Evolutionary conservation across 345 rosid genomes (phyloP), one percentile per base, ranked within the genome.

Genomic region (Angophora floribunda): DNA sequence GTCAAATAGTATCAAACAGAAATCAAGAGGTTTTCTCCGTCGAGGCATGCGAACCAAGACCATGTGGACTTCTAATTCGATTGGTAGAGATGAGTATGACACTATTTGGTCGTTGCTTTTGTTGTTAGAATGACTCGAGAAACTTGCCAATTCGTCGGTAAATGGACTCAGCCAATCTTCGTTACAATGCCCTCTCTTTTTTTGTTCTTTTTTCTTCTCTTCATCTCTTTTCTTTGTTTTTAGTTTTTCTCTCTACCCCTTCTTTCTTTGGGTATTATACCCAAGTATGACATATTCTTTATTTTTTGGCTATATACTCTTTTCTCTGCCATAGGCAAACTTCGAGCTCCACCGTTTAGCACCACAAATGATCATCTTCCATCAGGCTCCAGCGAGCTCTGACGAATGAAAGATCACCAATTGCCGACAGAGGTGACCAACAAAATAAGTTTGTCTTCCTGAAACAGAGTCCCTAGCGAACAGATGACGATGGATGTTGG

Each of bases 31-130:
- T 15, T 17, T 7, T 9, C 79, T 67, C 44, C 3, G 0, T 30
- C 11, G 1, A 67, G 79, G 79, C 70, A 63, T 14, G 44, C 3
- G 22, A 65, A 32, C 10, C 2, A 30, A 30, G 44, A 67, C 24
- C 1, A 8, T 1, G 6, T 0, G 0, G 3, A 32, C 22, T 67
- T 67, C 79, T 4, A 32, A 67, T 16, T 67, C 45, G 4, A 67
- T 16, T 8, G 44, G 22, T 6, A 1, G 1, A 32, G 79, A 67
- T 32, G 45, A 67, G 45, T 7, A 67, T 32, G 17, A 22, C 17
- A 0, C 0, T 1, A 3, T 65, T 65, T 19, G 21, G 21, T 65
- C 3, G 1, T 21, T 30, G 5, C 21, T 14, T 65, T 65, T 30
- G 78, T 65, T 13, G 19, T 63, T 63, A 13, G 9, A 63, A 16